Percentiles rank a stretch among this genome's conserved stretches.
These are phyloP conservation scores for Emmonsiellopsis sp. DNA, from an alignment of 2,329 filamentous ascomycete genomes.

Conservation along the genomic window DNA sequence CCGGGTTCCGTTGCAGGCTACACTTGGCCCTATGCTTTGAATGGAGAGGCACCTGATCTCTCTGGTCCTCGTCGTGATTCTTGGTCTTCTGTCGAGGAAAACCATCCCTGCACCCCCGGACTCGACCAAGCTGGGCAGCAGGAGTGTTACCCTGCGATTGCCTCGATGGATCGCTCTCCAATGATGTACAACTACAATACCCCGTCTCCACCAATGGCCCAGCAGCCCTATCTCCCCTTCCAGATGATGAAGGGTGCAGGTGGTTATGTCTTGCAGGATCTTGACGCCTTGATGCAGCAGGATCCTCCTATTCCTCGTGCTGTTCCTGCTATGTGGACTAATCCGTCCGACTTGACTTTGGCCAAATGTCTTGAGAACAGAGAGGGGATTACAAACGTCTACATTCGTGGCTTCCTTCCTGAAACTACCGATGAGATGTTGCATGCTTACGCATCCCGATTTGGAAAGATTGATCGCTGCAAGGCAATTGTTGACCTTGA, in stretches of 20 bases:
- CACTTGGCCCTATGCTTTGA: constrained; percentile 28
- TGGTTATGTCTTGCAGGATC: constrained; percentile 38
- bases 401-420: constrained; percentile 91
- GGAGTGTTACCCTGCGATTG: constrained; percentile 52
- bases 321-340: constrained; percentile 76
- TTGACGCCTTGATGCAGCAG: constrained; percentile 60
- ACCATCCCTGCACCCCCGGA: constrained; percentile 53
- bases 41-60: constrained; percentile 28
- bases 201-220: constrained; percentile 55
- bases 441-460: constrained; percentile 71
- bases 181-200: constrained; percentile 49
- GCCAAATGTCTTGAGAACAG: constrained; percentile 93
- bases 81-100: constrained; percentile 36
- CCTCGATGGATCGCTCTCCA: constrained; percentile 50
- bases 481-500: constrained; percentile 97
- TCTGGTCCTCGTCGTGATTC: constrained; percentile 27
- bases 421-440: constrained; percentile 91
- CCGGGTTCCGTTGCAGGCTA: constrained; percentile 25
- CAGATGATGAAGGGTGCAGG: constrained; percentile 40
- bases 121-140: constrained; percentile 51
- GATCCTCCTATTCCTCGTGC: constrained; percentile 80
- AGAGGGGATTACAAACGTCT: constrained; percentile 93
- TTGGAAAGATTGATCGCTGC: constrained; percentile 89
- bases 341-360: constrained; percentile 77
- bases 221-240: constrained; percentile 26